Evolutionary conservation across 2,329 filamentous ascomycete species (phyloP).

Genomic region (Leptographium lundbergii): DNA sequence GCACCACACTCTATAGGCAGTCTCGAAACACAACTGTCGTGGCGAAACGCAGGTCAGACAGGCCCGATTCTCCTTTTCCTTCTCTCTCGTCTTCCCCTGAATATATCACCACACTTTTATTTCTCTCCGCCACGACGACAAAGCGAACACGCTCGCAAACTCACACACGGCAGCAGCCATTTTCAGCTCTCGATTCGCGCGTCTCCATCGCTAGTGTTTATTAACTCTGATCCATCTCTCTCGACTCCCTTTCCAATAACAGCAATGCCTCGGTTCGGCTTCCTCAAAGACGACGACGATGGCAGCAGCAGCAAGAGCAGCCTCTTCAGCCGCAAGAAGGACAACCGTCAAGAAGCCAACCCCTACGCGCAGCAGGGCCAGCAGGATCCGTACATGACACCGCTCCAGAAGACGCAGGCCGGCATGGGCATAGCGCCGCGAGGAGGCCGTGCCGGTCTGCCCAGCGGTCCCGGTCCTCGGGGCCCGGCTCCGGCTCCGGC

Average conservation of each 20-base stretch:
- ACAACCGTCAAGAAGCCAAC: slow-evolving; percentile 29
- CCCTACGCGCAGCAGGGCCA: slow-evolving; percentile 42
- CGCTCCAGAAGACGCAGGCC: slow-evolving; percentile 28
- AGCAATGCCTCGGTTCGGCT: slow-evolving; percentile 47
- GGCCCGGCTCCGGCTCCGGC: slow-evolving; percentile 11
- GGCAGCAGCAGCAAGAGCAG: slow-evolving; percentile 33
- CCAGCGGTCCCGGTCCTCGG: slow-evolving; percentile 23
- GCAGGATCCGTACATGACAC: slow-evolving; percentile 36
- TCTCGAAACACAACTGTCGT: slow-evolving; percentile 8
- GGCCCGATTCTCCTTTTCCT: background rate
- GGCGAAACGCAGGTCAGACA: slow-evolving; percentile 12
- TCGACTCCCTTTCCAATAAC: background rate
- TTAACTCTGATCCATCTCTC: background rate
- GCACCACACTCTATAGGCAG: background rate
- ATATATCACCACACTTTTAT: background rate
- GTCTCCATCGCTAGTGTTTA: background rate
- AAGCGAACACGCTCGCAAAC: background rate
- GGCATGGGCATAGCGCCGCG: slow-evolving; percentile 4
- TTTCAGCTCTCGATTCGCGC: too few relatives aligned
- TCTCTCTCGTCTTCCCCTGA: background rate
- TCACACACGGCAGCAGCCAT: background rate
- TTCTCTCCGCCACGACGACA: background rate
- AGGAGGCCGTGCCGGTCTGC: slow-evolving; percentile 20
- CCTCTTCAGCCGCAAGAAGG: slow-evolving; percentile 42
- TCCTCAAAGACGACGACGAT: slow-evolving; percentile 36